phyloP scores from a whole-genome alignment of 1,284 basidiomycete species.

The Wolfiporia cocos region DNA sequence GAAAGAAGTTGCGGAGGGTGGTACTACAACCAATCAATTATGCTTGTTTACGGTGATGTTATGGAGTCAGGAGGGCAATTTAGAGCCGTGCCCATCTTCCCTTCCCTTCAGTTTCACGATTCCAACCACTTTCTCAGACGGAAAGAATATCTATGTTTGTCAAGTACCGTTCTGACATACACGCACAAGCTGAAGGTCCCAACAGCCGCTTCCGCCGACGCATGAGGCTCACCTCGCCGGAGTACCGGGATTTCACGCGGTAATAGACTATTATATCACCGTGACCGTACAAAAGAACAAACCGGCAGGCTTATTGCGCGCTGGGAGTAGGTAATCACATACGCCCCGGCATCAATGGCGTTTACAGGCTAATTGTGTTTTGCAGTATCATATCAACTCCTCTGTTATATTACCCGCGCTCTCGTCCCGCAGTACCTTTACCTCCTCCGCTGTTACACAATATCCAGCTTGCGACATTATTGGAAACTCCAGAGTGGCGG shows the following conservation, averaged over 20 bases:
- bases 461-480: no score
- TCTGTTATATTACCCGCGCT: conserved; percentile 62
- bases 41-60: conserved; percentile 46
- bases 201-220: conserved; percentile 52
- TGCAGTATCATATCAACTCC: conserved; percentile 46
- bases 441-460: conserved; percentile 38
- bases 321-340: conserved; percentile 17
- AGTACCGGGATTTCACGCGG: conserved; percentile 55
- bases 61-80: conserved; percentile 46
- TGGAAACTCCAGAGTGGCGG: conserved; percentile 44
- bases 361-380: background rate
- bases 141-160: conserved; percentile 53
- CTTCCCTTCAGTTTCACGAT: conserved; percentile 50
- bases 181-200: background rate
- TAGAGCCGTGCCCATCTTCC: conserved; percentile 41
- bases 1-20: conserved; percentile 62
- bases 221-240: conserved; percentile 60
- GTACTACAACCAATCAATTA: conserved; percentile 43
- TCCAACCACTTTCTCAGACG: conserved; percentile 51
- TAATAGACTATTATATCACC: conserved; percentile 21
- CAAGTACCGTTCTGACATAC: background rate
- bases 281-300: conserved; percentile 20
- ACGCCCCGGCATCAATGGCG: no score
- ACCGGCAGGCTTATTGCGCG: conserved; percentile 17
- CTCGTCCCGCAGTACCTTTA: conserved; percentile 48